Evolutionary conservation across 352 stramenopile species (phyloP).

Genomic region (Phytophthora pini): DNA sequence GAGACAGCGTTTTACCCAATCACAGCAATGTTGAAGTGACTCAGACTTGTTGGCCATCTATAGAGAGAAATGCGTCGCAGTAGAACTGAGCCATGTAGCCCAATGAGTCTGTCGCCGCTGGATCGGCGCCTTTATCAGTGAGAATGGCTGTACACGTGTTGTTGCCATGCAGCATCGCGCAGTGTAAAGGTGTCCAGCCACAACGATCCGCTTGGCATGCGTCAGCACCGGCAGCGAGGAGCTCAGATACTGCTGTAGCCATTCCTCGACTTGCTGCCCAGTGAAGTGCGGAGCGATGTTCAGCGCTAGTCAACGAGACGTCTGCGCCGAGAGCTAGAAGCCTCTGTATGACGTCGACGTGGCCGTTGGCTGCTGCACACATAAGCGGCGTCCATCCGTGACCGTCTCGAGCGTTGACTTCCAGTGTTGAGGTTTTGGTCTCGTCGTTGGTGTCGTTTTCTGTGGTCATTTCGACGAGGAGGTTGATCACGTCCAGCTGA

Average conservation of each 20-base stretch:
- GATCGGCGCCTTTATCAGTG: slow-evolving; percentile 41
- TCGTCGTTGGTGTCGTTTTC: neutral
- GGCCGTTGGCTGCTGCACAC: slow-evolving; percentile 62
- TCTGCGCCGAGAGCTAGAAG: slow-evolving; percentile 52
- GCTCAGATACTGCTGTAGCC: slow-evolving; percentile 24
- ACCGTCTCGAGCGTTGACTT: slow-evolving; percentile 55
- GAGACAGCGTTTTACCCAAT: neutral
- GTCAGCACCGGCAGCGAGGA: slow-evolving; percentile 46
- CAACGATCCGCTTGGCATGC: slow-evolving; percentile 46
- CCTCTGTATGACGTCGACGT: slow-evolving; percentile 48
- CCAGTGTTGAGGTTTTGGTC: slow-evolving; percentile 19
- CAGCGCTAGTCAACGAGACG: slow-evolving; percentile 37
- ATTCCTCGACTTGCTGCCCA: slow-evolving; percentile 70
- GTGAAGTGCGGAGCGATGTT: slow-evolving; percentile 69
- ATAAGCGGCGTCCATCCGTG: slow-evolving; percentile 64
- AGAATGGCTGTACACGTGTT: slow-evolving; percentile 40
- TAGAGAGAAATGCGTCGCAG: slow-evolving; percentile 2
- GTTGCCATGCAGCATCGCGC: slow-evolving; percentile 60
- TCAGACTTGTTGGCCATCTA: neutral
- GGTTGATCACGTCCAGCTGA: slow-evolving; percentile 48
- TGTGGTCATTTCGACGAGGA: slow-evolving; percentile 40
- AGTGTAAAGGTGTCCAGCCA: slow-evolving; percentile 72
- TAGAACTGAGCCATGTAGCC: slow-evolving; percentile 38
- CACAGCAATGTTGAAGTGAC: slow-evolving; percentile 8
- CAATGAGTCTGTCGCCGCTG: slow-evolving; percentile 45